A percentile compares a stretch with the other conserved stretches of the same genome.
These are phyloP conservation scores for Takakia lepidozioides DNA, from an alignment of 225 moss, liverwort and hornwort species.

Conservation along the genomic window DNA sequence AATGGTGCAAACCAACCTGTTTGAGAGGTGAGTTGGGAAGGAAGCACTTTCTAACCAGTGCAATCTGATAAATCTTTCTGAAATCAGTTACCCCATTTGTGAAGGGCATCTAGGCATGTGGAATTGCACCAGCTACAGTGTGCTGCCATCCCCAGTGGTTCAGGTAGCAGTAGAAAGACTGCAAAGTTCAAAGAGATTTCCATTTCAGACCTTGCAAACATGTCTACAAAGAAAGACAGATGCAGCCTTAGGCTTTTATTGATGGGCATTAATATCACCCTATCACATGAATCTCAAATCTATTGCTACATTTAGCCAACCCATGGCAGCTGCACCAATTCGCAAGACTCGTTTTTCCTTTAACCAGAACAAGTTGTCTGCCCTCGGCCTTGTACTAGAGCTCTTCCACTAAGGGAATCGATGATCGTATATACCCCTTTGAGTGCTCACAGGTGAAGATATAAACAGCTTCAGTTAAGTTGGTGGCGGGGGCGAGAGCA, in stretches of 20 bases:
- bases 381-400: background rate
- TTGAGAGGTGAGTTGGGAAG: too few relatives aligned
- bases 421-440: background rate
- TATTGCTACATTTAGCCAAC: background rate
- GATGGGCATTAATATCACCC: constrained; percentile 1
- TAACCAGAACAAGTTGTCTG: background rate
- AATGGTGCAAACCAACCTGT: too few relatives aligned
- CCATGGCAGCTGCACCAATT: background rate
- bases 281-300: background rate
- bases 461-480: background rate
- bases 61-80: too few relatives aligned
- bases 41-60: too few relatives aligned
- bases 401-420: background rate
- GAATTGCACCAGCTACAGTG: too few relatives aligned
- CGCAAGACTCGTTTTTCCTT: background rate
- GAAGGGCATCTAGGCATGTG: too few relatives aligned
- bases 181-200: too few relatives aligned
- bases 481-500: background rate
- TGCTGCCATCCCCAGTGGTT: too few relatives aligned
- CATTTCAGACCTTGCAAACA: too few relatives aligned
- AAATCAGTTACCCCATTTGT: too few relatives aligned
- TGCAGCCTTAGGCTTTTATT: background rate
- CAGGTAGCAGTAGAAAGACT: too few relatives aligned
- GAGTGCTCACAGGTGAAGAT: background rate
- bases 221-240: background rate